Evolutionary conservation across 176 grass and related monocot genomes (phyloP).

Genomic region (Elaeis guineensis): DNA sequence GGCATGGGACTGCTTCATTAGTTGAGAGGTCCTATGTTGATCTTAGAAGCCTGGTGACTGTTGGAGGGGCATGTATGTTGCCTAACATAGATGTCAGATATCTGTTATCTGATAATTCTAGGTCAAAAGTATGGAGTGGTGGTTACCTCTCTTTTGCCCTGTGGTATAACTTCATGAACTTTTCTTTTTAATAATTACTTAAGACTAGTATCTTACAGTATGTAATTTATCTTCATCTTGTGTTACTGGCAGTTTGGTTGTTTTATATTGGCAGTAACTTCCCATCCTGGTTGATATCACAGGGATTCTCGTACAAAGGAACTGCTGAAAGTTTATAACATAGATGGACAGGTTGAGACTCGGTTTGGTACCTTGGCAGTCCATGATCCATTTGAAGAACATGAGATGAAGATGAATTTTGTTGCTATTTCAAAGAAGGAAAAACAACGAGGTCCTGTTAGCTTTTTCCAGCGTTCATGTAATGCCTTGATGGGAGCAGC

Average conservation of each 20-base stretch:
- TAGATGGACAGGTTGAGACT: constrained; percentile 70
- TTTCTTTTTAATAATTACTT: constrained; percentile 13
- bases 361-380: constrained; percentile 48
- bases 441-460: constrained; percentile 52
- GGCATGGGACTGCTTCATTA: too few relatives aligned
- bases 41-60: too few relatives aligned
- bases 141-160: too few relatives aligned
- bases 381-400: constrained; percentile 36
- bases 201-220: constrained; percentile 16
- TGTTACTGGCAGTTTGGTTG: not conserved
- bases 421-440: constrained; percentile 43
- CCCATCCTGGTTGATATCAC: not conserved
- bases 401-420: constrained; percentile 31
- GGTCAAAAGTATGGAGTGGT: too few relatives aligned
- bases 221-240: constrained; percentile 23
- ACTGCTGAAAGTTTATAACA: constrained; percentile 67
- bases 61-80: too few relatives aligned
- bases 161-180: not conserved
- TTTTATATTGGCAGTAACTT: too few relatives aligned
- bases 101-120: too few relatives aligned
- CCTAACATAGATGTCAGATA: too few relatives aligned
- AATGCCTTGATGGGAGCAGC: constrained; percentile 80
- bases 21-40: too few relatives aligned
- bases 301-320: constrained; percentile 72
- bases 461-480: constrained; percentile 72